Conservation (phyloP, 441 rosid species). For the Pelargonium citronellum region DNA sequence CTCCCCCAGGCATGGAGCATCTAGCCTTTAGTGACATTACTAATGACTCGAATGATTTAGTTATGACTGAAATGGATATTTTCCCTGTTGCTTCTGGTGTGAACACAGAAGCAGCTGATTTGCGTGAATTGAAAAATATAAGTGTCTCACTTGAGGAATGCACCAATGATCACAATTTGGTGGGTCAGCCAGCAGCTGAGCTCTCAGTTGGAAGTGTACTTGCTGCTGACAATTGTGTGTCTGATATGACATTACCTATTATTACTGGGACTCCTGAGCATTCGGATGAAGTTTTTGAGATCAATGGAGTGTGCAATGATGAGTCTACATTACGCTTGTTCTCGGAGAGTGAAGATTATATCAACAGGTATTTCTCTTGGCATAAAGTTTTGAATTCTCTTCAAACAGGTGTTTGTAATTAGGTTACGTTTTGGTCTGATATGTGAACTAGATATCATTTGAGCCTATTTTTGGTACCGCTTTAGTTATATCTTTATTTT, state of each 20-base stretch:
- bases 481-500: background rate
- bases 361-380: slow-evolving; percentile 32
- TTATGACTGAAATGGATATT: slow-evolving; percentile 25
- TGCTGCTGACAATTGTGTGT: slow-evolving; percentile 18
- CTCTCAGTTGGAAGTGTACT: slow-evolving; percentile 12
- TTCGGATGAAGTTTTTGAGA: slow-evolving; percentile 27
- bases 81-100: slow-evolving; percentile 22
- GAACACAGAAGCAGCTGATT: slow-evolving; percentile 12
- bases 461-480: background rate
- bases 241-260: slow-evolving; percentile 15
- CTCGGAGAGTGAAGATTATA: slow-evolving; percentile 24
- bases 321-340: slow-evolving; percentile 16
- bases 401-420: no score
- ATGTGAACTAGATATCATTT: background rate
- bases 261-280: slow-evolving; percentile 18
- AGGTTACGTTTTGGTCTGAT: no score
- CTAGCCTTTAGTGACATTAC: slow-evolving; percentile 24
- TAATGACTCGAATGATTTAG: slow-evolving; percentile 29
- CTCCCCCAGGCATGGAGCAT: slow-evolving; percentile 67
- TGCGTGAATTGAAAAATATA: slow-evolving; percentile 17
- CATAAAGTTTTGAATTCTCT: background rate
- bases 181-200: slow-evolving; percentile 32
- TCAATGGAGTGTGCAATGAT: slow-evolving; percentile 17
- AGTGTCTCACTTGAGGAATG: slow-evolving; percentile 21
- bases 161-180: slow-evolving; percentile 18